Percentiles rank a stretch among this genome's conserved stretches.
Evolutionary conservation across 2,329 filamentous ascomycete species (phyloP).

Genomic region (Ophiostoma quercus): DNA sequence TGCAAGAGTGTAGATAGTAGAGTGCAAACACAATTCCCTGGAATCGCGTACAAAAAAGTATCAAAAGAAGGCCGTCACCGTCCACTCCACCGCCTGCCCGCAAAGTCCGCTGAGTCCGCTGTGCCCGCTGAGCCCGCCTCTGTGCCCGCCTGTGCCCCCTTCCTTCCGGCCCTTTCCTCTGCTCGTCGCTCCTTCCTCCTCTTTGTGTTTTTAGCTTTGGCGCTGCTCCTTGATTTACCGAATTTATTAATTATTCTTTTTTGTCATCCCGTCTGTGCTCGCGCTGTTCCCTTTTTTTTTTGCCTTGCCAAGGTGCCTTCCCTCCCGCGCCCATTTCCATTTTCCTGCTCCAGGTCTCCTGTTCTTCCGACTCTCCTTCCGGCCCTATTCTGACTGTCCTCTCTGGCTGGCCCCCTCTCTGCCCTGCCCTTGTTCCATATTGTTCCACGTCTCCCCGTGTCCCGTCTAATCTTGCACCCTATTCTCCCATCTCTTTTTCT

Average conservation of each 20-base stretch:
- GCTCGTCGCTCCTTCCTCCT: conserved; percentile 4
- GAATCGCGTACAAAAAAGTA: background rate
- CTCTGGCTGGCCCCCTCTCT: background rate
- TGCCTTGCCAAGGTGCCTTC: conserved; percentile 7
- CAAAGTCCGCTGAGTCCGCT: background rate
- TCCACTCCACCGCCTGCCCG: background rate
- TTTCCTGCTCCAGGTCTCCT: background rate
- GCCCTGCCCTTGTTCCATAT: background rate
- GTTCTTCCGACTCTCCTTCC: conserved; percentile 6
- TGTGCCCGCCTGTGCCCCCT: conserved; percentile 18
- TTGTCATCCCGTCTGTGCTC: conserved; percentile 14
- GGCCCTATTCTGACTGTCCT: background rate
- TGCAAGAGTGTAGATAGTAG: background rate
- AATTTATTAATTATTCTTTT: conserved; percentile 2
- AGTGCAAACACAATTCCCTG: background rate
- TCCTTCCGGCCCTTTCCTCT: conserved; percentile 26
- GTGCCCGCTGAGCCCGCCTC: conserved; percentile 6
- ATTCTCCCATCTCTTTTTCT: conserved; percentile 8
- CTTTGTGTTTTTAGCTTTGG: conserved; percentile 5
- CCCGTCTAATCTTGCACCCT: background rate
- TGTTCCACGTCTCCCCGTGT: conserved; percentile 1
- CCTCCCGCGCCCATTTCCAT: conserved; percentile 9
- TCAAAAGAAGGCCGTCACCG: background rate
- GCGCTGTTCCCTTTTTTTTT: conserved; percentile 1
- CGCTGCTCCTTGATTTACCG: background rate